Base-by-base conservation (phyloP, 768 basidiomycete genomes). In the Trametes elegans region DNA sequence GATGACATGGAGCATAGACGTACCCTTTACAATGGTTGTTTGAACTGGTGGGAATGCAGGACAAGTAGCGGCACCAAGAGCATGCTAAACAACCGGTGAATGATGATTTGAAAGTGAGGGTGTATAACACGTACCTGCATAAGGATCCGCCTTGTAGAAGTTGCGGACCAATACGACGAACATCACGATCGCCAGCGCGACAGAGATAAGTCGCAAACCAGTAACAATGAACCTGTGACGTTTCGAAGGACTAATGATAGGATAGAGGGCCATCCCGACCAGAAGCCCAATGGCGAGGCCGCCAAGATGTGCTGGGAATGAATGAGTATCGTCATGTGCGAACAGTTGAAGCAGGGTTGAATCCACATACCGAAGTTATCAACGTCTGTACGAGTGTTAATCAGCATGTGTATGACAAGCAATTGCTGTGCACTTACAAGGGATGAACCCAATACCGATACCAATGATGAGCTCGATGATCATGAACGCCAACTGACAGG, bases 281-380 rank as follows among this genome's bases (percentile, higher is more conserved):
- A 98, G 80, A 8, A 98, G 77, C 13, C 88, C 88, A 82, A 92
- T 88, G 23, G 88, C 73, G 63, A 94, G 87, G 11, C 91, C 91
- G 42, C 95, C 93, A 7, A 96, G 78, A 71, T 97, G 94, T 5
- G 89, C 87, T 88, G n/a, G n/a, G n/a, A n/a, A n/a, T n/a, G n/a
- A 36, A 13, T 26, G 62, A 34, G 32, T 14, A 41, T 11, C 32
- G 19, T 39, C 26, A 23, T 26, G 19, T 21, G 5, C 7, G 1
- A 11, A 19, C 8, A 3, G 7, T 6, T 14, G 8, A 13, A 21
- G 14, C 9, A 7, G 5, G 13, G 23, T 5, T 19, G 3, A 21
- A 23, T 34, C 29, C 29, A 57, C 78, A 39, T 63, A 87, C 84
- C 88, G 57, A 98, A 93, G 66, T 98, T 98, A 66, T 98, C 96